phyloP scores from a whole-genome alignment of 23 red algal species.

The Cyanidiococcus yangmingshanensis region DNA sequence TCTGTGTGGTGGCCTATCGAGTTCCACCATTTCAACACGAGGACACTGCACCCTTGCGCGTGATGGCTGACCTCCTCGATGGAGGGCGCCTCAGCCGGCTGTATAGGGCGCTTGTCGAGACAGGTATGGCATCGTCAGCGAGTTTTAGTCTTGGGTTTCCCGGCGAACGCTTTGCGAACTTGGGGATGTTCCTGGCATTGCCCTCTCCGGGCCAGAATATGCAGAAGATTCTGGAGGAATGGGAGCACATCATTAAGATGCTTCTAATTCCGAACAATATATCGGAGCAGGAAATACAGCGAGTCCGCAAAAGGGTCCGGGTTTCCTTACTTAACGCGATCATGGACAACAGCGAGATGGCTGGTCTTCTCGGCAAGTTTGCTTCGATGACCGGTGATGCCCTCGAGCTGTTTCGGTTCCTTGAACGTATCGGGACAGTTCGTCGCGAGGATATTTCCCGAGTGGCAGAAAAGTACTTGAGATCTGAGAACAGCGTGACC shows the following conservation, averaged over 20 bases:
- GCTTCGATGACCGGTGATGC: slow-evolving; percentile 17
- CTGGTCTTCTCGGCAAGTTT: slow-evolving; percentile 1
- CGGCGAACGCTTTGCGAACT: slow-evolving; percentile 12
- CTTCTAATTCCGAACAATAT: not conserved
- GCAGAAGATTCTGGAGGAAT: not conserved
- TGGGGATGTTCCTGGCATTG: slow-evolving; percentile 5
- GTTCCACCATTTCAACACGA: slow-evolving; percentile 1
- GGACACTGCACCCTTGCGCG: not conserved
- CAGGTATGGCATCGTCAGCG: not conserved
- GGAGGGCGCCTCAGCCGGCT: slow-evolving; percentile 11
- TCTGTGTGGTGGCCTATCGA: slow-evolving; percentile 19
- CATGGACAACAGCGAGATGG: slow-evolving; percentile 20
- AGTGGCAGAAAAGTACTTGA: not conserved
- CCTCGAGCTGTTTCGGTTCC: slow-evolving; percentile 3
- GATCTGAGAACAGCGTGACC: not conserved
- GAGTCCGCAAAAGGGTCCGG: not conserved
- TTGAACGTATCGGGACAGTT: not conserved
- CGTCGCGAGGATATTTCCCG: slow-evolving; percentile 1
- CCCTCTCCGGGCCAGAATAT: not conserved
- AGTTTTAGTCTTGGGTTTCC: slow-evolving; percentile 18
- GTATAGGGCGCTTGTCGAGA: slow-evolving; percentile 12
- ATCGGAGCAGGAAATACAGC: slow-evolving; percentile 8
- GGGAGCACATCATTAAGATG: not conserved
- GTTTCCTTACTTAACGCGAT: not conserved
- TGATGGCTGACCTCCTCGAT: not conserved